These are phyloP conservation scores for Quercus robur DNA, from an alignment of 306 rosid genomes.

Conservation along the genomic window DNA sequence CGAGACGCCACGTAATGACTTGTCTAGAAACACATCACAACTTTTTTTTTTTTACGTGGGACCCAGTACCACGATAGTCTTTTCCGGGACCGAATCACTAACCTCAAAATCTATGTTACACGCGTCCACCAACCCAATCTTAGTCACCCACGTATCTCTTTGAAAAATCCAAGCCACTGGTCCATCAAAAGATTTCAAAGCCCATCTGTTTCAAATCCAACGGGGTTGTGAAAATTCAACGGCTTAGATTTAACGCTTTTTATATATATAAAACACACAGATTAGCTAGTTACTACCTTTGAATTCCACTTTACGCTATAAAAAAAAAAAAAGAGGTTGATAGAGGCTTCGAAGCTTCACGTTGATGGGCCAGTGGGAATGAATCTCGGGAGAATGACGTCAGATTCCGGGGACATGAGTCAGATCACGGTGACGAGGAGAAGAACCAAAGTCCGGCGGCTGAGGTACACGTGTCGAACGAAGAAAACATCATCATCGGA, in stretches of 20 bases:
- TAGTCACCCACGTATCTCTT: constrained; percentile 68
- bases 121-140: constrained; percentile 34
- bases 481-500: neutral
- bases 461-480: constrained; percentile 44
- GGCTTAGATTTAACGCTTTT: constrained; percentile 28
- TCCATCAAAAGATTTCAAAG: neutral
- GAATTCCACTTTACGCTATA: neutral
- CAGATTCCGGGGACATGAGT: constrained; percentile 7
- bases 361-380: neutral
- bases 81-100: constrained; percentile 25
- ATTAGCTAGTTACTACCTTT: no score
- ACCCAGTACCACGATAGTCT: constrained; percentile 27
- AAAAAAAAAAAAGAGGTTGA: constrained; percentile 14
- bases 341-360: neutral
- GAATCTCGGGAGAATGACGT: neutral
- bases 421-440: constrained; percentile 13
- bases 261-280: neutral
- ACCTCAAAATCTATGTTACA: constrained; percentile 28
- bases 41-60: neutral
- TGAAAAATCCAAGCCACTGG: constrained; percentile 19
- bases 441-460: constrained; percentile 36
- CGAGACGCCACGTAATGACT: constrained; percentile 52
- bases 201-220: constrained; percentile 47
- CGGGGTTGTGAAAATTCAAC: constrained; percentile 10
- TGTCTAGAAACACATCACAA: no score